These are phyloP conservation scores for Candida nanaspora DNA, from an alignment of 805 yeast genomes.

Conservation along the genomic window DNA sequence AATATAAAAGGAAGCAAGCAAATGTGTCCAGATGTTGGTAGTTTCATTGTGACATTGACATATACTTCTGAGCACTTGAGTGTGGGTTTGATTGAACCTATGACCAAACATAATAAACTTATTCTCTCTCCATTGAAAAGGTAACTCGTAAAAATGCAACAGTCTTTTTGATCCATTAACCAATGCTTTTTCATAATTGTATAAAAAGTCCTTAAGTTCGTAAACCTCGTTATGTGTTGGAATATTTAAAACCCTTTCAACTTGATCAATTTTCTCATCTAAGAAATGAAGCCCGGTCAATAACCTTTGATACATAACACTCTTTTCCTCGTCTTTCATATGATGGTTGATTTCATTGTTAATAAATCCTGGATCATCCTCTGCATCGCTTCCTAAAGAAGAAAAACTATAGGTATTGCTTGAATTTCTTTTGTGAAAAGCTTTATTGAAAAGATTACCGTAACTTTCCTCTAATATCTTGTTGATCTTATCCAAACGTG, in stretches of 20 bases:
- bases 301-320: constrained; percentile 22
- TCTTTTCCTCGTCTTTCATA: constrained; percentile 5
- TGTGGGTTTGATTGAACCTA: constrained; percentile 64
- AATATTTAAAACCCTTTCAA: constrained; percentile 28
- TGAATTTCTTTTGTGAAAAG: neutral
- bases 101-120: constrained; percentile 79
- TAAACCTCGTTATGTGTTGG: constrained; percentile 21
- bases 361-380: neutral
- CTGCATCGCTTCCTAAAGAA: neutral
- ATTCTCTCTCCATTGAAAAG: constrained; percentile 91
- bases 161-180: constrained; percentile 36
- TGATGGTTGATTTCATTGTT: neutral
- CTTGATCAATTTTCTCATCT: constrained; percentile 33
- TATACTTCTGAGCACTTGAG: constrained; percentile 52
- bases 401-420: neutral
- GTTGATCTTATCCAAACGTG: neutral
- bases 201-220: constrained; percentile 28
- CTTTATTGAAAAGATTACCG: constrained; percentile 12
- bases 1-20: constrained; percentile 58
- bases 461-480: constrained; percentile 22
- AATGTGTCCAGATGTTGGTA: constrained; percentile 89
- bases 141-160: constrained; percentile 79
- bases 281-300: constrained; percentile 29
- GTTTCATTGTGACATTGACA: constrained; percentile 77
- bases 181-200: constrained; percentile 41